Conservation (phyloP, 2,329 filamentous ascomycete species). For the Fusarium sp. region DNA sequence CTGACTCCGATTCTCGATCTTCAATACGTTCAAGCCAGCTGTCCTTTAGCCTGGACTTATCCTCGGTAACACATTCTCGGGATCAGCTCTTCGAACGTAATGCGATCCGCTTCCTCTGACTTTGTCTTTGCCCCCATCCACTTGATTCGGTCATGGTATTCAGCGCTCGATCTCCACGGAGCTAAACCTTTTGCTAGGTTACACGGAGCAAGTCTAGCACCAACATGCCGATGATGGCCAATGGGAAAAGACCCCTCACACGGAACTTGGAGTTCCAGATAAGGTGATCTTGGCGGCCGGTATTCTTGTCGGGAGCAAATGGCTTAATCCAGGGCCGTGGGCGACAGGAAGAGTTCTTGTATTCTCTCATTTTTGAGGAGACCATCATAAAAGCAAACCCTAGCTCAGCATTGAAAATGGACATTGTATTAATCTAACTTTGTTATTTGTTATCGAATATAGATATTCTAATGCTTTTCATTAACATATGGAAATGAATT, state of each 20-base stretch:
- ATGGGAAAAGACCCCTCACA: background rate
- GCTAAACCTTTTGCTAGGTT: slow-evolving; percentile 16
- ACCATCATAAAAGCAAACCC: background rate
- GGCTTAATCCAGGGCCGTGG: background rate
- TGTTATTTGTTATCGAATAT: background rate
- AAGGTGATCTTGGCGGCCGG: slow-evolving; percentile 1
- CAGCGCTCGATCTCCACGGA: slow-evolving; percentile 19
- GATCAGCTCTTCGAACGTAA: slow-evolving; percentile 20
- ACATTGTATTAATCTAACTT: fast-evolving
- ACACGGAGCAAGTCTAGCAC: slow-evolving; percentile 3
- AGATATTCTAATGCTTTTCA: background rate
- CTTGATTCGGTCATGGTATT: slow-evolving; percentile 4
- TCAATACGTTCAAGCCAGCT: background rate
- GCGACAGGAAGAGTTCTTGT: background rate
- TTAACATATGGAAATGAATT: background rate
- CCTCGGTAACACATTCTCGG: slow-evolving; percentile 11
- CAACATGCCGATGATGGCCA: background rate
- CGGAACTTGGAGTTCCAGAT: slow-evolving; percentile 16
- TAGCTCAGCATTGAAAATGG: no score
- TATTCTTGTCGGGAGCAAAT: background rate
- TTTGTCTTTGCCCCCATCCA: slow-evolving; percentile 12
- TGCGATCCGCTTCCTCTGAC: slow-evolving; percentile 1
- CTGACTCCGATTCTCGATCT: background rate
- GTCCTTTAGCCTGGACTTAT: background rate
- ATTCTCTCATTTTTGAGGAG: background rate